Conservation (phyloP, 2,329 filamentous ascomycete genomes). For the Anisogramma anomala region DNA sequence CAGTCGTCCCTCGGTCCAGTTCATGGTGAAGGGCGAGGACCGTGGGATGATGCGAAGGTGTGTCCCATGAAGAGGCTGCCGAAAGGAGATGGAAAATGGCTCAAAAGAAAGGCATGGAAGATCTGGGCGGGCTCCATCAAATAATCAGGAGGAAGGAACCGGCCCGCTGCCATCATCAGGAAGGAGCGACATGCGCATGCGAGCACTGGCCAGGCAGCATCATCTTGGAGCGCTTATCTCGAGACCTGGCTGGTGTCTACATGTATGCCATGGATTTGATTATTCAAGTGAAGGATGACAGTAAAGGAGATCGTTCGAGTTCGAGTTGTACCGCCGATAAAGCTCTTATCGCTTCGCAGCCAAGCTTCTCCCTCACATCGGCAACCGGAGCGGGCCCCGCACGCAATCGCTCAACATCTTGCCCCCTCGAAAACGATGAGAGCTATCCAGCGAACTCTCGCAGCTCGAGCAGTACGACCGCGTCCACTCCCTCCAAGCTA, state of each 20-base stretch:
- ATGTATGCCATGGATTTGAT: too few relatives aligned
- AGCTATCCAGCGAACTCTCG: constrained; percentile 9
- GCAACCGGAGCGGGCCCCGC: neutral
- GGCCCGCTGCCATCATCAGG: neutral
- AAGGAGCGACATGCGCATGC: neutral
- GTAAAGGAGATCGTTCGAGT: too few relatives aligned
- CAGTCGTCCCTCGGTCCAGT: constrained; percentile 38
- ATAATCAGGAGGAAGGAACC: neutral
- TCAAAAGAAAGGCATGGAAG: neutral
- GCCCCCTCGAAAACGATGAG: constrained; percentile 4
- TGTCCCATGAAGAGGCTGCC: neutral
- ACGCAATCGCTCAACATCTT: neutral
- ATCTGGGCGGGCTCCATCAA: neutral
- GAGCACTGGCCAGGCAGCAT: neutral
- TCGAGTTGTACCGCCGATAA: neutral
- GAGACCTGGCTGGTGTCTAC: too few relatives aligned
- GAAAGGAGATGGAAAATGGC: neutral
- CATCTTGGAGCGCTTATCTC: too few relatives aligned
- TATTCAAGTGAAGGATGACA: too few relatives aligned
- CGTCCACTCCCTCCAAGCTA: constrained; percentile 12
- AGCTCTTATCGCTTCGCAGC: constrained; percentile 8
- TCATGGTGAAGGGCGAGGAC: constrained; percentile 33
- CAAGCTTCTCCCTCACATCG: neutral
- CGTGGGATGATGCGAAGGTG: too few relatives aligned
- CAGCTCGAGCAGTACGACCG: constrained; percentile 13